phyloP scores from a whole-genome alignment of 305 asterid genomes.

The Fraxinus latifolia region DNA sequence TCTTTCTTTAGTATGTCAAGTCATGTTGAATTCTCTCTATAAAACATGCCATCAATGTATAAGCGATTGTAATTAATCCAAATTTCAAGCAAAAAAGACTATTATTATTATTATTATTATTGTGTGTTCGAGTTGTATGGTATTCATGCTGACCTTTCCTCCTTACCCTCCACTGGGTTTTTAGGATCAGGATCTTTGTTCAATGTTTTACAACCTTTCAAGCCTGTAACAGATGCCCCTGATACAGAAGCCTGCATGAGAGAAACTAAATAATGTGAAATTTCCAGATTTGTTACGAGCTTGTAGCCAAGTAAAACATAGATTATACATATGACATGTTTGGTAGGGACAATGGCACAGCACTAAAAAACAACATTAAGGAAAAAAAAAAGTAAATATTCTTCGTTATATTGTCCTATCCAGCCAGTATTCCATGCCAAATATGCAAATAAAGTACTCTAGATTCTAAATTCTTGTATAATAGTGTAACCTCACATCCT shows the following conservation, averaged over 20 bases:
- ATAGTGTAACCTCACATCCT: not conserved
- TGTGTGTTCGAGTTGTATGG: not conserved
- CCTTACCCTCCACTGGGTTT: constrained; percentile 75
- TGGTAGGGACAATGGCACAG: not conserved
- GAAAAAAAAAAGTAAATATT: not conserved
- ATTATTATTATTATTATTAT: too few relatives aligned
- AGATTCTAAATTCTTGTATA: not conserved
- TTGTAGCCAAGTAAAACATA: not conserved
- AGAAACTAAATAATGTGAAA: constrained; percentile 9
- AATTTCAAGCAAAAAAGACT: not conserved
- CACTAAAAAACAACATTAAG: not conserved
- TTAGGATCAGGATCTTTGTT: constrained; percentile 93
- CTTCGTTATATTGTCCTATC: not conserved
- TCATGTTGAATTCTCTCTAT: not conserved
- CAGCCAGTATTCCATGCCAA: not conserved
- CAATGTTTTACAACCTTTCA: constrained; percentile 81
- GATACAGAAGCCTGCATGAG: constrained; percentile 65
- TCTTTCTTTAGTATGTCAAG: not conserved
- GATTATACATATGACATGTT: not conserved
- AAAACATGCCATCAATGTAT: constrained; percentile 1
- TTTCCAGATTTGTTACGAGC: not conserved
- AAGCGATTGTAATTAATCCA: not conserved
- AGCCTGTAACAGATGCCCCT: constrained; percentile 74
- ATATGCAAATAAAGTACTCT: not conserved
- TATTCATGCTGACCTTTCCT: constrained; percentile 61